Conservation (phyloP, 2,329 filamentous ascomycete species). For the Sordariomycetes sp. region DNA sequence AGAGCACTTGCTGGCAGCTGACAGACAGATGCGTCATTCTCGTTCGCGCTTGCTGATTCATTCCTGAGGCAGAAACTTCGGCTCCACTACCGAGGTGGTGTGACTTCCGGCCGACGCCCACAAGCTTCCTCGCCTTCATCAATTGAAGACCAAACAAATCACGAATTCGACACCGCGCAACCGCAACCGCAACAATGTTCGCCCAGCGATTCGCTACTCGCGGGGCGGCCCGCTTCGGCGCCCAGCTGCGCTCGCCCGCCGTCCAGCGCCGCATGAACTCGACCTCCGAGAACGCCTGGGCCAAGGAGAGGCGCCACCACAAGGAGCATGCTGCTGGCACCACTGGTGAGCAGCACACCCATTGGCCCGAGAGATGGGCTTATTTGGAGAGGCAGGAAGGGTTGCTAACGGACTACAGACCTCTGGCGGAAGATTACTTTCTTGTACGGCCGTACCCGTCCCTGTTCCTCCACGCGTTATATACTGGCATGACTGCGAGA, state of each 20-base stretch:
- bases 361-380: not conserved
- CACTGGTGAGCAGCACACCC: conserved; percentile 50
- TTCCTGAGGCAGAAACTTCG: conserved; percentile 3
- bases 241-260: conserved; percentile 45
- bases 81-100: conserved; percentile 3
- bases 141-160: not conserved
- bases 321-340: conserved; percentile 82
- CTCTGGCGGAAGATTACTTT: conserved; percentile 94
- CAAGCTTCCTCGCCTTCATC: not conserved
- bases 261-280: conserved; percentile 62
- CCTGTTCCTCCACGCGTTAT: not conserved
- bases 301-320: conserved; percentile 81
- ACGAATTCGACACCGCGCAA: not conserved
- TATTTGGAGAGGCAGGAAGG: conserved; percentile 10
- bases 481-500: not conserved
- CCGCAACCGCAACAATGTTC: conserved; percentile 42
- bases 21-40: not conserved
- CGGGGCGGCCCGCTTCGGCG: conserved; percentile 49
- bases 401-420: conserved; percentile 41
- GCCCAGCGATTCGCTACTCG: conserved; percentile 52
- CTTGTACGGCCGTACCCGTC: conserved; percentile 56
- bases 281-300: conserved; percentile 79
- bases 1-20: not conserved
- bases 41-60: not conserved
- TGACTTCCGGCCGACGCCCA: not conserved